Evolutionary conservation across 1,284 basidiomycete genomes (phyloP).

Genomic region (Amylostereum chailletii): DNA sequence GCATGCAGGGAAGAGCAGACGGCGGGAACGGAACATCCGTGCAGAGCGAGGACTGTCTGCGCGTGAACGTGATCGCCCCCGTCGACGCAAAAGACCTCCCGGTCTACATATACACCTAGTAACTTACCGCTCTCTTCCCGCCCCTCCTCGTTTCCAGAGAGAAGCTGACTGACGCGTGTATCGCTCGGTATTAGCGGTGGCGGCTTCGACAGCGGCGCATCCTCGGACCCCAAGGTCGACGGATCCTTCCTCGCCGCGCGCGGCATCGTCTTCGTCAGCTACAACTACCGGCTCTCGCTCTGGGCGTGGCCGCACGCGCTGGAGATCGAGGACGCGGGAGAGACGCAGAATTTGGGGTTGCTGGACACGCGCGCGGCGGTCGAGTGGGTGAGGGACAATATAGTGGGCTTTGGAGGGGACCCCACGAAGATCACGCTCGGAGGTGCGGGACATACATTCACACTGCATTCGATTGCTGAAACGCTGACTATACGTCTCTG

Average conservation of each 20-base stretch:
- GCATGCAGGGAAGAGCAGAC: conserved; percentile 28
- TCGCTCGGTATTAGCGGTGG: conserved; percentile 15
- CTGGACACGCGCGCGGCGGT: conserved; percentile 34
- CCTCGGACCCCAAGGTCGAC: conserved; percentile 36
- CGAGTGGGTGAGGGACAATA: conserved; percentile 33
- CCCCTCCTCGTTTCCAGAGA: not conserved
- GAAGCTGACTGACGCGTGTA: not conserved
- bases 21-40: conserved; percentile 32
- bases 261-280: conserved; percentile 34
- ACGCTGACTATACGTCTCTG: no score
- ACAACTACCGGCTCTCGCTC: conserved; percentile 33
- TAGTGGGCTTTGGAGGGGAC: conserved; percentile 32
- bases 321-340: conserved; percentile 26
- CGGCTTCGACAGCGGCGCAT: conserved; percentile 27
- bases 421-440: conserved; percentile 32
- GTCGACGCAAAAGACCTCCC: conserved; percentile 25
- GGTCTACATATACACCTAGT: conserved; percentile 28
- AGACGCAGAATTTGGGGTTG: conserved; percentile 34
- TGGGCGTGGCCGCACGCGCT: conserved; percentile 32
- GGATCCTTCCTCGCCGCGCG: conserved; percentile 29
- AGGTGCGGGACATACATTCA: conserved; percentile 11
- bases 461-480: not conserved
- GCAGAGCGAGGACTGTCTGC: conserved; percentile 34
- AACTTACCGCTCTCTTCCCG: not conserved
- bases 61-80: conserved; percentile 32